Conservation (phyloP, 768 basidiomycete genomes). For the Hirschioporus abietinus region DNA sequence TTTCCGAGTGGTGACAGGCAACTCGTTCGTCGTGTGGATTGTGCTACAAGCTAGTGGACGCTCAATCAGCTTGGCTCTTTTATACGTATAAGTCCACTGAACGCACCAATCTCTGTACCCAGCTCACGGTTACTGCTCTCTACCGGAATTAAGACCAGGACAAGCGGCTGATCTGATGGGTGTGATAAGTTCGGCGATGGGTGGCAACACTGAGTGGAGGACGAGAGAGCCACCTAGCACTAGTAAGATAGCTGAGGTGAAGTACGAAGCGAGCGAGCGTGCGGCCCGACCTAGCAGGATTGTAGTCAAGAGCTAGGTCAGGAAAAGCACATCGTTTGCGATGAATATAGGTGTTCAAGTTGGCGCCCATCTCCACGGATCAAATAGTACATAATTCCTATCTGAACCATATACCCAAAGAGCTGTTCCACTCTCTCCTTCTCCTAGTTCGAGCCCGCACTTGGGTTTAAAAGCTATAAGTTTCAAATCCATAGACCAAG, state of each 20-base stretch:
- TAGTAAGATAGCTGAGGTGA: background rate
- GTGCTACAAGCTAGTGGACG: background rate
- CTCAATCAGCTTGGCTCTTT: background rate
- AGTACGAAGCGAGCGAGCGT: background rate
- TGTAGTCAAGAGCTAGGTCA: background rate
- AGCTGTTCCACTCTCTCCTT: too few species aligned
- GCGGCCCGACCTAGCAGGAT: background rate
- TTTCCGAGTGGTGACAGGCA: background rate
- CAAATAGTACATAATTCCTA: background rate
- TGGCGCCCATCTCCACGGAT: background rate
- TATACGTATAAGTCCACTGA: background rate
- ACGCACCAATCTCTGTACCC: background rate
- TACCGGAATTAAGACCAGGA: background rate
- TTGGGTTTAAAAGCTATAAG: background rate
- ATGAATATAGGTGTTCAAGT: background rate
- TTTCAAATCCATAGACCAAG: background rate
- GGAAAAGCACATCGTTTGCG: background rate
- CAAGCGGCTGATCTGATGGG: background rate
- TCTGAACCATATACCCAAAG: too few species aligned
- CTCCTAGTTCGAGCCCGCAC: background rate
- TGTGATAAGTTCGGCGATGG: background rate
- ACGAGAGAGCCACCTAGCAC: too few species aligned
- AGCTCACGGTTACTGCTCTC: background rate
- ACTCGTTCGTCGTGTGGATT: background rate
- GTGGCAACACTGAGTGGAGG: background rate